phyloP scores from a whole-genome alignment of 2,329 filamentous ascomycete genomes.

The Phoma sp. region DNA sequence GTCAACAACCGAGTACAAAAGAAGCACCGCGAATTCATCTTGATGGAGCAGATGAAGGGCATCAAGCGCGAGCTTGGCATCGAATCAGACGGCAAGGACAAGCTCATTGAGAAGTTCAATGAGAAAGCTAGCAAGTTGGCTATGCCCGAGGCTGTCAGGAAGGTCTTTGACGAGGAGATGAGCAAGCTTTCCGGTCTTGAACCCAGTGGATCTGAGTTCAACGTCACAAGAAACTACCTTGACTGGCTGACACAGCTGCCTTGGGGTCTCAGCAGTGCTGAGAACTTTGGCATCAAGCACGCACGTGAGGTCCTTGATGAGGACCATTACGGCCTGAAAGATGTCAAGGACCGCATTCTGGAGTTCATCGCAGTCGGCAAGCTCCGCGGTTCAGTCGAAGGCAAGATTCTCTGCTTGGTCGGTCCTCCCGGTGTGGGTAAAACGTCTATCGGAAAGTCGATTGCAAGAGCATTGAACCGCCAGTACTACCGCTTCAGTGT shows the following conservation, averaged over 20 bases:
- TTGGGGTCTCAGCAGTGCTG: constrained; percentile 92
- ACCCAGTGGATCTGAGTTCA: constrained; percentile 95
- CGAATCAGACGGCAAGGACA: constrained; percentile 97
- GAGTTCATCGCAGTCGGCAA: constrained; percentile 99
- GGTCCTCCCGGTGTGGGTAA: constrained; percentile 97
- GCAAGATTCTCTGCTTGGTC: constrained; percentile 97
- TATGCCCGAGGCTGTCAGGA: constrained; percentile 96
- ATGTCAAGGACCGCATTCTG: constrained; percentile 97
- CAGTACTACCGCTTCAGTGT: constrained; percentile 99
- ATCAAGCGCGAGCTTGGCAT: constrained; percentile 95
- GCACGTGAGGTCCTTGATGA: constrained; percentile 91
- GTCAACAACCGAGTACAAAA: constrained; percentile 98
- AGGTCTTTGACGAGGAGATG: constrained; percentile 97
- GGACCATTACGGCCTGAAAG: constrained; percentile 95
- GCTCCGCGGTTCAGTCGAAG: constrained; percentile 93
- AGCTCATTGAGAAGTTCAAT: constrained; percentile 95
- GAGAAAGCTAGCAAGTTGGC: constrained; percentile 92
- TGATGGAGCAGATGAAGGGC: constrained; percentile 99
- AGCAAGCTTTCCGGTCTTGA: constrained; percentile 97
- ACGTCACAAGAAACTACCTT: constrained; percentile 96
- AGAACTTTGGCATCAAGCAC: constrained; percentile 95
- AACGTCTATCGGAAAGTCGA: constrained; percentile 98
- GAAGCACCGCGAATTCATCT: constrained; percentile 95
- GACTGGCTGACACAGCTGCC: constrained; percentile 99
- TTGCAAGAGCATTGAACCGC: constrained; percentile 90